Evolutionary conservation across 1,284 basidiomycete species (phyloP).

Genomic region (Tranzscheliella williamsii): DNA sequence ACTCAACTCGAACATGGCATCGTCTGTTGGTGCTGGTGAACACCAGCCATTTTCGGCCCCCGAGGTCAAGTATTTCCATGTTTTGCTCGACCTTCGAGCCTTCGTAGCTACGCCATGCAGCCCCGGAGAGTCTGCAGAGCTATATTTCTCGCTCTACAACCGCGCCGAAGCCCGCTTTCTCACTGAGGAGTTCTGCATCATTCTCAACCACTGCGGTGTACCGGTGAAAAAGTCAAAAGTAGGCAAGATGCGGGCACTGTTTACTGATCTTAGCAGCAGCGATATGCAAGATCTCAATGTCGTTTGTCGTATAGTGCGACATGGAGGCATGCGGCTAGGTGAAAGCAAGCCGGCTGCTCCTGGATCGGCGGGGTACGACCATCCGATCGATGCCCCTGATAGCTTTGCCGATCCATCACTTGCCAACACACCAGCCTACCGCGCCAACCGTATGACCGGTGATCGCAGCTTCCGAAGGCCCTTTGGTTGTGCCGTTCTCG

Average conservation of each 20-base stretch:
- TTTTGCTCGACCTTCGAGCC: conserved; percentile 84
- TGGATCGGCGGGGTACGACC: conserved; percentile 32
- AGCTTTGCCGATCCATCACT: conserved; percentile 24
- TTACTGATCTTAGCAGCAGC: conserved; percentile 80
- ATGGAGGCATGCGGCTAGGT: conserved; percentile 78
- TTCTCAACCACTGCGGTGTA: conserved; percentile 88
- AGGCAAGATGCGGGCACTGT: conserved; percentile 65
- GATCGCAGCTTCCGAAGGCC: conserved; percentile 72
- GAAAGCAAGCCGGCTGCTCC: conserved; percentile 56
- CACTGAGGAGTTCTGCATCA: conserved; percentile 88
- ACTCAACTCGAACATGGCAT: conserved; percentile 1
- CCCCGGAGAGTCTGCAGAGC: conserved; percentile 86
- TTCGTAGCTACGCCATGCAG: conserved; percentile 87
- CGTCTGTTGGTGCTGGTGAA: background rate
- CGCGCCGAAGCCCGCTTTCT: conserved; percentile 79
- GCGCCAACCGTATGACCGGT: conserved; percentile 37
- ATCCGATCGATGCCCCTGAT: conserved; percentile 11
- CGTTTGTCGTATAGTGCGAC: conserved; percentile 80
- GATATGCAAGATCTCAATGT: conserved; percentile 70
- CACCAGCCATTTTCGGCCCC: conserved; percentile 1
- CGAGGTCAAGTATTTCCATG: conserved; percentile 65
- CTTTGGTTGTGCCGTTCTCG: conserved; percentile 89
- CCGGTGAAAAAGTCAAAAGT: conserved; percentile 69
- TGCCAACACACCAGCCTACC: conserved; percentile 32
- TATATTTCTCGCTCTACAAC: conserved; percentile 91